Evolutionary conservation across 2,329 filamentous ascomycete genomes (phyloP).

Genomic region (Pestalotiopsis fici): DNA sequence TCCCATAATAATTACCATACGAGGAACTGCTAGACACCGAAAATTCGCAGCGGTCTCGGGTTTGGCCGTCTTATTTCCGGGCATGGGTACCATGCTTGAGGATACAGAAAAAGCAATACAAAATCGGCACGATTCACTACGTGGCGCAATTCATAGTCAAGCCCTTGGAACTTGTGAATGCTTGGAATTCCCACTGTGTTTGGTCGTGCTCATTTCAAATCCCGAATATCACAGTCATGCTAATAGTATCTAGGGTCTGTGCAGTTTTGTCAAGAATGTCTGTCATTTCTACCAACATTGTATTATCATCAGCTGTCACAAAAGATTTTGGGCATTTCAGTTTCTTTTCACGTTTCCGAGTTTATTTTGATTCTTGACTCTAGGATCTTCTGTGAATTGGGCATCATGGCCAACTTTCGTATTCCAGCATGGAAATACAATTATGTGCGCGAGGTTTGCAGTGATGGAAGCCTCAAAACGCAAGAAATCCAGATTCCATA

Average conservation of each 20-base stretch:
- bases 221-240: neutral
- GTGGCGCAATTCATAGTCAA: neutral
- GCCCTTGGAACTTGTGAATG: neutral
- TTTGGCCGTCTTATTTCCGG: neutral
- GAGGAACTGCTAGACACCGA: neutral
- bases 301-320: neutral
- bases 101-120: neutral
- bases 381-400: too few species aligned
- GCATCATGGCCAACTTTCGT: constrained; percentile 13
- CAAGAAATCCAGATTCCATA: constrained; percentile 23
- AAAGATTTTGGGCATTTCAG: neutral
- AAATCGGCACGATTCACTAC: neutral
- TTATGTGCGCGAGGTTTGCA: constrained; percentile 8
- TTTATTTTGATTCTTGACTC: neutral
- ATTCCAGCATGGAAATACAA: constrained; percentile 24
- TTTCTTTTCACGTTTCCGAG: neutral
- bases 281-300: neutral
- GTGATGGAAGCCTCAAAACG: neutral
- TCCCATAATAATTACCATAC: too few species aligned
- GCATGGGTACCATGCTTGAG: neutral
- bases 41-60: neutral
- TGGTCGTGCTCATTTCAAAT: neutral
- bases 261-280: neutral
- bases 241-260: neutral
- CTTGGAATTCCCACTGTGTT: neutral